Base-by-base conservation (phyloP, 148 eudicot species). In the Arbutus unedo region DNA sequence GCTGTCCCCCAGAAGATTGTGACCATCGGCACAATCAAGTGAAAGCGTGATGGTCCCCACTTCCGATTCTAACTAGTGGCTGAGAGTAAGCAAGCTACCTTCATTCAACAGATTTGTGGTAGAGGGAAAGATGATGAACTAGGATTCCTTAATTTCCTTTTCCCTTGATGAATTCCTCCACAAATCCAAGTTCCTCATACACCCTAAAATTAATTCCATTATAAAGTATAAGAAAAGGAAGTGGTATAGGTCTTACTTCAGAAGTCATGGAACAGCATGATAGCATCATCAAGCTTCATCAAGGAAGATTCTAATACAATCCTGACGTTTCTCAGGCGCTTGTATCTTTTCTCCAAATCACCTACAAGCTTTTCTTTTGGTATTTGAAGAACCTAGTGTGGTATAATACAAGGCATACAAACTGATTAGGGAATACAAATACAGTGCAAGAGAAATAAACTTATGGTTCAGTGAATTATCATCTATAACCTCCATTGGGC, bases 201-300 rank as follows among this genome's bases (percentile, higher is more conserved):
- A 25, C 15, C 6, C 2, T 0, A 74, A 25, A 76, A 76, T 62
- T 25, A 51, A 76, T 21, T 50, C 54, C 23, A 18, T 5, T 15
- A 19, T 3, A 75, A 9, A 75, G 8, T 5, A 48, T 31, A 10
- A 50, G 3, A 75, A 6, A 9, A 8, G 2, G 1, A 53, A 25
- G 44, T 16, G 1, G n/a, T 14, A 18, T 3, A 72, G 66, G 48
- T 19, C 79, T 59, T 47, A 62, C 79, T 76, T 84, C 73, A 89
- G 83, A 90, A 92, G 85, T 91, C 91, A 86, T 89, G 87, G 88
- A 95, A 93, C 67, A 95, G 88, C 93, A 95, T 79, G 87, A 93
- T 84, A 45, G 95, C 91, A 77, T 91, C 95, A 85, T 95, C 98
- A 56, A 95, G 90, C 86, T 90, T 89, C 92, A 93, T 90, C 62